A percentile compares a stretch with the other conserved stretches of the same genome.
Conservation (phyloP, 208 protist genomes). For the Leishmania turanica region DNA sequence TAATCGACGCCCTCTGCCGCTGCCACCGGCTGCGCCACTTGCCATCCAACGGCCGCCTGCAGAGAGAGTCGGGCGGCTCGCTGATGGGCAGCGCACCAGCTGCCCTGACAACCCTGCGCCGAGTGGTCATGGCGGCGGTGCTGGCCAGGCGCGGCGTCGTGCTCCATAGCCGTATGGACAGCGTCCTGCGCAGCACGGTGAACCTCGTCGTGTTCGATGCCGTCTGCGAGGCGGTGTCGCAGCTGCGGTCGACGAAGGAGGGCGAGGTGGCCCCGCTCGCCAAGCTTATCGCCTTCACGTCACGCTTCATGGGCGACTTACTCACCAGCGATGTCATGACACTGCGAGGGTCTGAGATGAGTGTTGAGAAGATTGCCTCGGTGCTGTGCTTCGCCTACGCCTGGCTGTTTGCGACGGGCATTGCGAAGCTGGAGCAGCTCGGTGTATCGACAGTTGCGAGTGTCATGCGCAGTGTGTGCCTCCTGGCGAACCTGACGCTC, state of each 20-base stretch:
- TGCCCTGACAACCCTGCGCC: slow-evolving; percentile 37
- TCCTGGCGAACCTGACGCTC: slow-evolving; percentile 77
- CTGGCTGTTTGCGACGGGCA: slow-evolving; percentile 73
- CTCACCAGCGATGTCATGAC: slow-evolving; percentile 64
- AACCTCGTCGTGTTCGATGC: slow-evolving; percentile 90
- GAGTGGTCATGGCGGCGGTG: slow-evolving; percentile 65
- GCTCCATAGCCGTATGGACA: slow-evolving; percentile 79
- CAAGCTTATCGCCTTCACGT: slow-evolving; percentile 75
- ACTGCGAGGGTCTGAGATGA: slow-evolving; percentile 76
- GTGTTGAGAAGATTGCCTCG: slow-evolving; percentile 61
- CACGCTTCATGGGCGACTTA: slow-evolving; percentile 65
- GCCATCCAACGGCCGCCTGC: slow-evolving; percentile 78
- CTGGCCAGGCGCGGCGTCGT: slow-evolving; percentile 69
- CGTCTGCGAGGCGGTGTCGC: slow-evolving; percentile 79
- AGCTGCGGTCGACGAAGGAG: slow-evolving; percentile 53
- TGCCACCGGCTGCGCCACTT: slow-evolving; percentile 82
- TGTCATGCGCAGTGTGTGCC: slow-evolving; percentile 62
- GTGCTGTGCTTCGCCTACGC: slow-evolving; percentile 78
- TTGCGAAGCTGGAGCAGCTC: slow-evolving; percentile 78
- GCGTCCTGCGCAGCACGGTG: slow-evolving; percentile 77
- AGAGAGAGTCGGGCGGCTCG: slow-evolving; percentile 31
- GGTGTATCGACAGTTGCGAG: slow-evolving; percentile 72
- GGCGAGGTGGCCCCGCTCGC: slow-evolving; percentile 59
- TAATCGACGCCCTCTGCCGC: slow-evolving; percentile 58
- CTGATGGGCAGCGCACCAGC: slow-evolving; percentile 18